A percentile compares a stretch with the other conserved stretches of the same genome.
Conservation (phyloP, 2,329 filamentous ascomycete genomes). For the Fusarium beomiforme region DNA sequence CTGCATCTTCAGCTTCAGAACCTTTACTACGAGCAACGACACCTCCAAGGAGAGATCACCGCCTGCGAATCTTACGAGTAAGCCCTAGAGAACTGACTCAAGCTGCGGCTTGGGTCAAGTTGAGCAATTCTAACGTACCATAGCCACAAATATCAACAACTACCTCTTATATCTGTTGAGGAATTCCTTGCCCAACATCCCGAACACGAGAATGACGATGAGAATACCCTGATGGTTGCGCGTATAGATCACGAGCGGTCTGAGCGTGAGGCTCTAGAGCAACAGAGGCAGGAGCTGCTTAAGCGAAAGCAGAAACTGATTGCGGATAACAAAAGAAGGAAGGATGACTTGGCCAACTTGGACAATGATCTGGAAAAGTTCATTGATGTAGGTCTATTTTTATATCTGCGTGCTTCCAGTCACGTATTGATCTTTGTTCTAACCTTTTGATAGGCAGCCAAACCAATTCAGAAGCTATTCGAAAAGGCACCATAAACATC, state of each 20-base stretch:
- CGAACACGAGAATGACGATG: conserved; percentile 75
- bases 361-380: conserved; percentile 95
- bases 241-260: conserved; percentile 90
- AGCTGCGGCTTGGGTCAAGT: background rate
- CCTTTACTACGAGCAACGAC: conserved; percentile 93
- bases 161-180: conserved; percentile 85
- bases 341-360: conserved; percentile 89
- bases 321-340: conserved; percentile 85
- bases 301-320: conserved; percentile 72
- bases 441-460: conserved; percentile 71
- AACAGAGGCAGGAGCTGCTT: conserved; percentile 79
- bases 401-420: background rate
- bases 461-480: conserved; percentile 79
- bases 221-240: conserved; percentile 86
- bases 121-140: conserved; percentile 6
- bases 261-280: conserved; percentile 86
- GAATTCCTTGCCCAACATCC: conserved; percentile 83
- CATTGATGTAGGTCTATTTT: conserved; percentile 76
- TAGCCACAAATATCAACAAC: conserved; percentile 86
- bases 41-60: conserved; percentile 87
- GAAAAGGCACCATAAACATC: conserved; percentile 71
- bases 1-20: conserved; percentile 95
- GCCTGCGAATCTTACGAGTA: conserved; percentile 94
- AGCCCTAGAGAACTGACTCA: conserved; percentile 49
- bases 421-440: conserved; percentile 13